Evolutionary conservation across 2,329 filamentous ascomycete species (phyloP), one percentile per base, ranked within the genome.

Genomic region (Aaosphaeria pasadenensis): DNA sequence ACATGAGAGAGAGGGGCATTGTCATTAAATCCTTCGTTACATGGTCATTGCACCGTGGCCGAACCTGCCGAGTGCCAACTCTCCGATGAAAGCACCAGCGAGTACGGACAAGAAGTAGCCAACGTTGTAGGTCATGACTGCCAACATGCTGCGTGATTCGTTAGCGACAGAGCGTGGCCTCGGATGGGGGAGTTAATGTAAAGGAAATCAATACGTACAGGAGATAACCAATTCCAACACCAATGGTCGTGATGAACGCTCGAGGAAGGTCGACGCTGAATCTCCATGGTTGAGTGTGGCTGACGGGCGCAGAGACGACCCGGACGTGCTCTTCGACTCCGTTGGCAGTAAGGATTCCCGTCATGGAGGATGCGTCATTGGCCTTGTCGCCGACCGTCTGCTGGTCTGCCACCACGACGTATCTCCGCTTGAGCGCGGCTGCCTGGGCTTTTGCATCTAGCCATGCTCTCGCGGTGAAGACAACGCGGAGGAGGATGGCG

Each of bases 41-140:
- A 64, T 67, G 28, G 49, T 42, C 62, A 64, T 67, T 33, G 44
- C 53, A n/a, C 54, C 59, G 36, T 66, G 61, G 42, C 63, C 62
- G 56, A 84, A 94, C 54, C 91, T 82, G 30, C 91, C 90, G 51
- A 94, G 80, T 0, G 83, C 80, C 39, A 97, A 72, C 67, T 94
- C 94, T 28, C 92, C 92, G n/a, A 95, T 65, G 63, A 97, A 96
- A 1, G 87, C 81, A 11, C 87, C 87, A 4, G 77, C 86, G 7
- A 95, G 77, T n/a, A 91, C 80, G 0, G 88, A 91, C 46, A 90
- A 71, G 67, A 92, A 92, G 67, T 94, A 94, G 9, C 89, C 89
- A 11, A 92, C 81, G 59, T 94, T 94, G 75, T 89, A 83, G 1
- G 88, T 91, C 89, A 94, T 96, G 64, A 95, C 87, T 11, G 88